Evolutionary conservation across 2,329 filamentous ascomycete species (phyloP).

Genomic region (Biscogniauxia mediterranea): DNA sequence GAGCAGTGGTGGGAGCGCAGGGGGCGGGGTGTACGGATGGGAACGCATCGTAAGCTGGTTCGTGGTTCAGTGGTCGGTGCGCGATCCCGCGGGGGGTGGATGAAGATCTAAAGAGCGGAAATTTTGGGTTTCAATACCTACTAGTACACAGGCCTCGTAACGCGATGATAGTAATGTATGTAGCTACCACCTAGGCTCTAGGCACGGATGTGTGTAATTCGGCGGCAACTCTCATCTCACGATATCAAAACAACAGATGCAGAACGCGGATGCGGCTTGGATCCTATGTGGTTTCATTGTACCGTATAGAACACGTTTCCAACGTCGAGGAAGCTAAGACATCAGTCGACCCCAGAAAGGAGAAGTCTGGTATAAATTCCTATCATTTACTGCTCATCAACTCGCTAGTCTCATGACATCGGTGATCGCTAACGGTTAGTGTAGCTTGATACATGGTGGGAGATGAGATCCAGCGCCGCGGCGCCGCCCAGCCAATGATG

Average conservation of each 20-base stretch:
- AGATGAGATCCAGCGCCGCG: neutral
- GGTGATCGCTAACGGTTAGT: neutral
- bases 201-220: neutral
- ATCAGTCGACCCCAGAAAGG: neutral
- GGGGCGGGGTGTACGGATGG: conserved; percentile 28
- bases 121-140: neutral
- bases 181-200: neutral
- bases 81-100: neutral
- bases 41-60: conserved; percentile 22
- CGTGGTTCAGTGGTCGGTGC: neutral
- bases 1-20: conserved; percentile 28
- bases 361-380: neutral
- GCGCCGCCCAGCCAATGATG: neutral
- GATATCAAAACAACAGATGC: neutral
- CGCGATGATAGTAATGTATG: neutral
- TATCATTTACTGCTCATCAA: neutral
- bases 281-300: neutral
- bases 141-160: neutral
- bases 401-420: neutral
- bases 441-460: neutral
- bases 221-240: neutral
- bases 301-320: neutral
- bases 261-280: neutral
- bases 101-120: neutral
- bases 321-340: neutral